Conservation (phyloP, 345 rosid genomes). For the Mercurialis annua region DNA sequence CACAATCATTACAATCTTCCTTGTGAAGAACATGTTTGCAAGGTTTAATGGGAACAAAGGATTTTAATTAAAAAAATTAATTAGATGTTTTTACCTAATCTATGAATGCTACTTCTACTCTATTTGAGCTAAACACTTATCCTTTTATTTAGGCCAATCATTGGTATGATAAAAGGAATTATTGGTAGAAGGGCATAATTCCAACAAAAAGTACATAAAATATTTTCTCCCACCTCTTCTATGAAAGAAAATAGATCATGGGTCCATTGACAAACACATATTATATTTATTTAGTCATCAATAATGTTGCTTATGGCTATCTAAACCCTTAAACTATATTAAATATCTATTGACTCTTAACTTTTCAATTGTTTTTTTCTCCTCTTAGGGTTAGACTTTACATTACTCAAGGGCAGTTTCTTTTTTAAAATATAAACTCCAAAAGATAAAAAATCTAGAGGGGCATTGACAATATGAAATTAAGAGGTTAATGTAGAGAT, state of each 20-base stretch:
- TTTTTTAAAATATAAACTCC: background rate
- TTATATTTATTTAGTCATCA: conserved; percentile 16
- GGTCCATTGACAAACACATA: conserved; percentile 18
- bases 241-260: conserved; percentile 24
- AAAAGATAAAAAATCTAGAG: background rate
- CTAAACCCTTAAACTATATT: background rate
- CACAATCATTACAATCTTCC: conserved; percentile 14
- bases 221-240: conserved; percentile 23
- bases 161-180: conserved; percentile 39
- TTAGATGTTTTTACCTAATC: conserved; percentile 33
- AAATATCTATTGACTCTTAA: conserved; percentile 5
- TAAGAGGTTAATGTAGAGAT: conserved; percentile 19
- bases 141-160: conserved; percentile 34
- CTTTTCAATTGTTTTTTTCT: background rate
- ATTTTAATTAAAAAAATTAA: background rate
- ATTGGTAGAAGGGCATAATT: conserved; percentile 30
- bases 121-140: conserved; percentile 16
- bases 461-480: conserved; percentile 17
- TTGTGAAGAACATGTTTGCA: conserved; percentile 32
- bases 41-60: conserved; percentile 37
- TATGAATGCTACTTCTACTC: conserved; percentile 17
- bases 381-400: background rate
- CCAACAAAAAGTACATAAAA: conserved; percentile 30
- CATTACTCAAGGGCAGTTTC: conserved; percentile 6
- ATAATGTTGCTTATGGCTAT: conserved; percentile 32